Conservation (phyloP, 2,329 filamentous ascomycete species). For the Colletotrichum lini region DNA sequence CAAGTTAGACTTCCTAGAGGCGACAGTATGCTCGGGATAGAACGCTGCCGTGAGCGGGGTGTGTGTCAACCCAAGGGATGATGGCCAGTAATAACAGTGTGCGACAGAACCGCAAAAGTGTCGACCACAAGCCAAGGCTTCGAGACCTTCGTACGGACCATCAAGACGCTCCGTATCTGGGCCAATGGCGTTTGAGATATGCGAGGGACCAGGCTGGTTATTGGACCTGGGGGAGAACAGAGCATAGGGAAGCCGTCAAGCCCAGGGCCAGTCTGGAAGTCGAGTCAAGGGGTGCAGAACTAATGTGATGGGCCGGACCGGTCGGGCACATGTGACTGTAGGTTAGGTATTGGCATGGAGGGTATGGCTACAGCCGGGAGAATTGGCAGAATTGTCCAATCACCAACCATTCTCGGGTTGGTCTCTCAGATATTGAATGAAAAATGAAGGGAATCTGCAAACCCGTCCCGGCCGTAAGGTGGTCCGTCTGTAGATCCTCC, state of each 20-base stretch:
- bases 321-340: not conserved
- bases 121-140: slow-evolving; percentile 19
- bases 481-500: slow-evolving; percentile 25
- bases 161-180: slow-evolving; percentile 12
- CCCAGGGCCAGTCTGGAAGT: not conserved
- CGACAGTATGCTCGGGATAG: slow-evolving; percentile 14
- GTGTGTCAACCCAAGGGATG: slow-evolving; percentile 35
- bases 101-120: slow-evolving; percentile 21
- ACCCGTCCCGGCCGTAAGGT: slow-evolving; percentile 33
- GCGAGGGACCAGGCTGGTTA: not conserved
- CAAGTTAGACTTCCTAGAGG: slow-evolving; percentile 2
- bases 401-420: not conserved
- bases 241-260: not conserved
- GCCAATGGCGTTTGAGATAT: slow-evolving; percentile 14
- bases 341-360: not conserved
- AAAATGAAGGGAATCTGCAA: slow-evolving; percentile 18
- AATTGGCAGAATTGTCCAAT: not conserved
- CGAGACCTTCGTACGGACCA: slow-evolving; percentile 6
- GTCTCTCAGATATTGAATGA: slow-evolving; percentile 10
- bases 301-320: not conserved
- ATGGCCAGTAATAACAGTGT: slow-evolving; percentile 19
- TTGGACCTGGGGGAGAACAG: slow-evolving; percentile 10
- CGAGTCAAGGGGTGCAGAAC: slow-evolving; percentile 7
- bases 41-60: slow-evolving; percentile 6
- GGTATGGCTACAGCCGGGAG: not conserved